Evolutionary conservation across 2,329 filamentous ascomycete genomes (phyloP), one percentile per base, ranked within the genome.

Genomic region (Aspergillus novoparasiticus): DNA sequence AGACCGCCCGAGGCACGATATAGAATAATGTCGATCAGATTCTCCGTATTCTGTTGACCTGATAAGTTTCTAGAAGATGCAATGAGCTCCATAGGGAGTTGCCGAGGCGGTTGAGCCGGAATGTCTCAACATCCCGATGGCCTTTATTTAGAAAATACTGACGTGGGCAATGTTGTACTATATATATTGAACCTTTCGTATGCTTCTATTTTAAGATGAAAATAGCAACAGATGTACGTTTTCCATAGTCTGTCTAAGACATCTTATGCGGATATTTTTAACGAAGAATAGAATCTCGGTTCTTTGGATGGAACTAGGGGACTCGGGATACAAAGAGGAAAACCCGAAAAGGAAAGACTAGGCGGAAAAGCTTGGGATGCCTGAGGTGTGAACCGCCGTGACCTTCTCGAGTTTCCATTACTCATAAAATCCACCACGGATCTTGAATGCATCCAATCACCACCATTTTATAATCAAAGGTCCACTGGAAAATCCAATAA

Each of bases 401-500:
- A 32, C 9, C 30, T n/a, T 41, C 23, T n/a, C 39, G 48, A 54
- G 46, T 34, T 56, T 45, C 21, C 53, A 61, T 53, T 61, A 61
- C 50, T 48, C 11, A 51, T 50, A 50, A 34, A 57, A 51, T 51
- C 14, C 19, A 32, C 12, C 8, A 56, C 21, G 21, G n/a, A 11
- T 41, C 48, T 19, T 11, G 36, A 8, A 10, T 48, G 10, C 45
- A 48, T 23, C 45, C 45, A 48, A 48, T 48, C n/a, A 26, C 39
- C 19, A 41, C 8, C 19, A n/a, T 8, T 9, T 2, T n/a, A 19
- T 4, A n/a, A n/a, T n/a, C 39, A 41, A 41, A 10, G 39, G 39
- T n/a, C 6, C 39, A 41, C 39, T n/a, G 8, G 39, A n/a, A 1
- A n/a, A 19, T n/a, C 39, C 39, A 41, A 41, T 41, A 41, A n/a